A percentile compares a stretch with the other conserved stretches of the same genome.
phyloP scores from a whole-genome alignment of 768 basidiomycete species.

The Trametes gibbosa region DNA sequence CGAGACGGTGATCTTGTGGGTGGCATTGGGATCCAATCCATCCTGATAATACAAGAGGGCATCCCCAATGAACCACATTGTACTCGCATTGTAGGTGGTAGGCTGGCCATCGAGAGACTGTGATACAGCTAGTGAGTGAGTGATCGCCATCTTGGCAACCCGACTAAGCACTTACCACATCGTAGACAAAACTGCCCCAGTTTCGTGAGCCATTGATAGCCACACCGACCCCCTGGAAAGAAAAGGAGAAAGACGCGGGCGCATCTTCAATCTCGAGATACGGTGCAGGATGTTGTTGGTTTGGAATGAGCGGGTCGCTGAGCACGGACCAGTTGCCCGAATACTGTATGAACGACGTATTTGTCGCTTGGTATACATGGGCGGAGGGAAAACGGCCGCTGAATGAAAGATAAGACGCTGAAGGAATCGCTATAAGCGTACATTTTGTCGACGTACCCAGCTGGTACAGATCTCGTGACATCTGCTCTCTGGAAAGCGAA shows the following conservation, averaged over 20 bases:
- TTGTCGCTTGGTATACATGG: constrained; percentile 37
- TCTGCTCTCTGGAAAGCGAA: constrained; percentile 52
- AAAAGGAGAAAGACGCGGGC: constrained; percentile 40
- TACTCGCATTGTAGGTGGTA: constrained; percentile 45
- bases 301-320: constrained; percentile 19
- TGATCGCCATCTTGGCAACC: constrained; percentile 31
- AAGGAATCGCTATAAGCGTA: neutral
- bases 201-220: constrained; percentile 17
- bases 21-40: constrained; percentile 48
- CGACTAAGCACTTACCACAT: constrained; percentile 20
- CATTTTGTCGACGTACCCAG: constrained; percentile 9
- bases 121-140: constrained; percentile 49
- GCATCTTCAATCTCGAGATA: constrained; percentile 30
- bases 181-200: constrained; percentile 28
- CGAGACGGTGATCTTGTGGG: constrained; percentile 49
- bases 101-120: constrained; percentile 40
- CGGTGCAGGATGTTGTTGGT: constrained; percentile 17
- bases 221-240: constrained; percentile 41
- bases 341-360: constrained; percentile 41
- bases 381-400: constrained; percentile 17
- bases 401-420: neutral
- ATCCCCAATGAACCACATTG: constrained; percentile 35
- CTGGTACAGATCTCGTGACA: constrained; percentile 36
- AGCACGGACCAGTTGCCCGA: constrained; percentile 48
- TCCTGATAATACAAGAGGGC: constrained; percentile 64